phyloP scores from a whole-genome alignment of 2,329 filamentous ascomycete species.

The Exophiala mesophila region DNA sequence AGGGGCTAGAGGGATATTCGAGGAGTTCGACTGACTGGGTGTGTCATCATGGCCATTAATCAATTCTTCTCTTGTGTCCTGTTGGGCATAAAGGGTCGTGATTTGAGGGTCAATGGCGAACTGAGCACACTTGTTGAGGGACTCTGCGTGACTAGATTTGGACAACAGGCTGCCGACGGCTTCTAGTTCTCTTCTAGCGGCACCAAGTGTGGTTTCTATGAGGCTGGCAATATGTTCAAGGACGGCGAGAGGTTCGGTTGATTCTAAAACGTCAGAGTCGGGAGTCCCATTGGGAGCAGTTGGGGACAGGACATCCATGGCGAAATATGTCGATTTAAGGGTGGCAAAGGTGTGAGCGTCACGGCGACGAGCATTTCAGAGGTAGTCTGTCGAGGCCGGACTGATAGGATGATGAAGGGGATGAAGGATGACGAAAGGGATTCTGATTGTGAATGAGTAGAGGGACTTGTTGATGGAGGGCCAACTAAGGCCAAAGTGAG shows the following conservation, averaged over 20 bases:
- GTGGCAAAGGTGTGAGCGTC: conserved; percentile 5
- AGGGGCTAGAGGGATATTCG: conserved; percentile 26
- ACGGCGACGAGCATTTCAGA: conserved; percentile 17
- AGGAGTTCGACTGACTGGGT: conserved; percentile 17
- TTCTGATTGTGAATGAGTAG: too few species aligned
- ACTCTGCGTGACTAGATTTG: conserved; percentile 66
- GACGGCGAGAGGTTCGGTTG: conserved; percentile 62
- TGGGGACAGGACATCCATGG: conserved; percentile 25
- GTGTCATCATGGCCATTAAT: conserved; percentile 31
- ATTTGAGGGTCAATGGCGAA: conserved; percentile 86
- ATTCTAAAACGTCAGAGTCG: conserved; percentile 15
- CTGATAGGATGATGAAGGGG: conserved; percentile 15
- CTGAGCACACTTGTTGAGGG: conserved; percentile 77
- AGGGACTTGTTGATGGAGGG: conserved; percentile 3
- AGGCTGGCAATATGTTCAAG: conserved; percentile 68
- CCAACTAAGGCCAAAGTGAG: conserved; percentile 3
- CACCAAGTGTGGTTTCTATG: conserved; percentile 68
- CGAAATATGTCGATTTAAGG: conserved; percentile 1
- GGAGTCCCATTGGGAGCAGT: conserved; percentile 22
- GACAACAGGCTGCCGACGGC: conserved; percentile 78
- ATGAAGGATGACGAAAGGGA: neutral
- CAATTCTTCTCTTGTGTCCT: conserved; percentile 50
- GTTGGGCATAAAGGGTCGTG: conserved; percentile 78
- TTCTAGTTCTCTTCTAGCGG: conserved; percentile 72
- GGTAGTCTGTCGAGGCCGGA: conserved; percentile 22